phyloP scores from a whole-genome alignment of 2,329 filamentous ascomycete species.

The Pseudopyricularia cyperi region DNA sequence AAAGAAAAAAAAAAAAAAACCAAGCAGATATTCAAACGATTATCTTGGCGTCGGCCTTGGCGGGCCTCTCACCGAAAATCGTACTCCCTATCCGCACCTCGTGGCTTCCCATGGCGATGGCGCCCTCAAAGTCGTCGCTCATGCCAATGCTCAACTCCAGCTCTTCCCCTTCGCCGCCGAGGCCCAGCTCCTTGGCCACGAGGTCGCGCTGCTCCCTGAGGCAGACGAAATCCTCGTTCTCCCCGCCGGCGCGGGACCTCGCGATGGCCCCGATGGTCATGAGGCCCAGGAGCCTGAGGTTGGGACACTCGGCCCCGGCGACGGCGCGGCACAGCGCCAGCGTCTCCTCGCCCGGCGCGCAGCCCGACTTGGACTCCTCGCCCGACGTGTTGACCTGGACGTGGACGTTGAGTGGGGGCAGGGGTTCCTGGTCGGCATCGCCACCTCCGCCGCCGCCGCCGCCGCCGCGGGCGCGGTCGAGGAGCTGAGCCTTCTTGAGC shows the following conservation, averaged over 20 bases:
- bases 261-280: slow-evolving; percentile 99
- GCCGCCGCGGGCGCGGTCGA: slow-evolving; percentile 58
- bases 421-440: slow-evolving; percentile 2
- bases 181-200: slow-evolving; percentile 48
- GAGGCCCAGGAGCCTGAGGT: slow-evolving; percentile 63
- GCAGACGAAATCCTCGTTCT: slow-evolving; percentile 78
- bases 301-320: slow-evolving; percentile 49
- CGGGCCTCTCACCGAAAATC: slow-evolving; percentile 77
- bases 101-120: slow-evolving; percentile 68
- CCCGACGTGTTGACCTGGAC: slow-evolving; percentile 94
- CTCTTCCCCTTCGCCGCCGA: slow-evolving; percentile 28
- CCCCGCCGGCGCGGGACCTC: slow-evolving; percentile 60
- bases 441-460: background rate
- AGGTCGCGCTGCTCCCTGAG: slow-evolving; percentile 59
- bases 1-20: too few relatives aligned
- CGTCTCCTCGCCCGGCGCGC: slow-evolving; percentile 50
- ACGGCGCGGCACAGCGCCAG: slow-evolving; percentile 58
- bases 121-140: slow-evolving; percentile 91
- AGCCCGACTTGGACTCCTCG: slow-evolving; percentile 74
- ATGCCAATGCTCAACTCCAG: slow-evolving; percentile 97
- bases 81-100: slow-evolving; percentile 90
- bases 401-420: slow-evolving; percentile 52
- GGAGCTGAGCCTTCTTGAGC: slow-evolving; percentile 70
- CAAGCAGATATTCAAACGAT: slow-evolving; percentile 21
- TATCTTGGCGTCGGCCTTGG: slow-evolving; percentile 67